phyloP scores from a whole-genome alignment of 2,329 filamentous ascomycete genomes.

The Seiridium cupressi region DNA sequence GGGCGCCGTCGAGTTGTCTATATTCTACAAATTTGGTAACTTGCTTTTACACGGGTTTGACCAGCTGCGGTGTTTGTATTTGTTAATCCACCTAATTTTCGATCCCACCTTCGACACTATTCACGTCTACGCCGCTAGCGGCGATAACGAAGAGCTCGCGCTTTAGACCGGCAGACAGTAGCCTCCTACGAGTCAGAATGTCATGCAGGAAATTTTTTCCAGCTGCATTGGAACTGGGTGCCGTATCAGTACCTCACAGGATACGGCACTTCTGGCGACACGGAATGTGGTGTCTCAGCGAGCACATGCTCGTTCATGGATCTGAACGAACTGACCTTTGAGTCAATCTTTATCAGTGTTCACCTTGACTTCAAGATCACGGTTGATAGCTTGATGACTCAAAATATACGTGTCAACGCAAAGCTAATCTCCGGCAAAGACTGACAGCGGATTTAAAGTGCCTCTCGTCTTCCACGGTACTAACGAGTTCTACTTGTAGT shows the following conservation, averaged over 20 bases:
- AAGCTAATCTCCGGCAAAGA: not conserved
- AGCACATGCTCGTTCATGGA: not conserved
- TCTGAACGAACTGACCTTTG: not conserved
- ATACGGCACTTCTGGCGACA: not conserved
- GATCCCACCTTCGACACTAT: not conserved
- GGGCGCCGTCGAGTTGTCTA: not conserved
- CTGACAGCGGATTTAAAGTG: not conserved
- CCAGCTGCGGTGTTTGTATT: not conserved
- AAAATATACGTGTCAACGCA: not conserved
- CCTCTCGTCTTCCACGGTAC: not conserved
- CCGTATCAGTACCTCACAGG: not conserved
- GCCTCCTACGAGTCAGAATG: not conserved
- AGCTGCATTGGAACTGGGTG: not conserved
- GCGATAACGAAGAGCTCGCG: not conserved
- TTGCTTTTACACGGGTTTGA: not conserved
- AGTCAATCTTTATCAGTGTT: not conserved
- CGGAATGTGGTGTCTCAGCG: not conserved
- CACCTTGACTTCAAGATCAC: not conserved
- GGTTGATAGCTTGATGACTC: not conserved
- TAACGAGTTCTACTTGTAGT: not conserved
- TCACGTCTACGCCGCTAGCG: not conserved
- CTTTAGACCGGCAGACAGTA: not conserved
- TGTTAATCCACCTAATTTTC: not conserved
- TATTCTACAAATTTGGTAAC: not conserved
- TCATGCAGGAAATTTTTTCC: not conserved